A percentile compares a stretch with the other conserved stretches of the same genome.
Conservation (phyloP, 441 rosid genomes). For the Adansonia madagascariensis region DNA sequence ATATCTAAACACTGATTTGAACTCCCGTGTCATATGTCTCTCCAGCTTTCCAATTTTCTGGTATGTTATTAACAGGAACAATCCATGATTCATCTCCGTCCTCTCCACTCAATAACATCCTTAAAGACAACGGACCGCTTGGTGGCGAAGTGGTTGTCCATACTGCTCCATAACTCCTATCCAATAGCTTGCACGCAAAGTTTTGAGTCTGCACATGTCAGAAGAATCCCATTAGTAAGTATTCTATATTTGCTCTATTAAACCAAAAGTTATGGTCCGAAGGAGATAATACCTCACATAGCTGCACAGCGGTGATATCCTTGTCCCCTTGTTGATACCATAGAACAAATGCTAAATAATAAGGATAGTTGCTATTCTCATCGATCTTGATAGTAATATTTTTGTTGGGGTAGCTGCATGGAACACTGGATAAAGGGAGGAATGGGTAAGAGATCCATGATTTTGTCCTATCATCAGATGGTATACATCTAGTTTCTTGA, state of each 20-base stretch:
- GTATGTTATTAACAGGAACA: constrained; percentile 59
- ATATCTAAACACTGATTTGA: constrained; percentile 43
- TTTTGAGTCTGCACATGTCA: constrained; percentile 48
- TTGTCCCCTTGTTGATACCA: constrained; percentile 71
- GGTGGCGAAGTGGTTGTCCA: constrained; percentile 69
- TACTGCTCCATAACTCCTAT: constrained; percentile 62
- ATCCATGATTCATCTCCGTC: constrained; percentile 66
- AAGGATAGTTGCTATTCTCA: constrained; percentile 60
- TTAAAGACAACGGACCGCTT: constrained; percentile 53
- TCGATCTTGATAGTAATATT: constrained; percentile 67
- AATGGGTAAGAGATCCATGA: constrained; percentile 19
- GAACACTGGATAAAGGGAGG: constrained; percentile 42
- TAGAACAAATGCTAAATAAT: constrained; percentile 61
- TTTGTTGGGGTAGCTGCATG: constrained; percentile 64
- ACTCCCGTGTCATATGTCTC: constrained; percentile 62
- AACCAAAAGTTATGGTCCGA: neutral
- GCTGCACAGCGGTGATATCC: constrained; percentile 72
- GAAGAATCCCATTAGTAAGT: constrained; percentile 11
- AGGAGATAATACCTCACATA: constrained; percentile 54
- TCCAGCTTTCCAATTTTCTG: constrained; percentile 65
- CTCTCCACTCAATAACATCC: constrained; percentile 63
- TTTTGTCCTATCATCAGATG: constrained; percentile 5
- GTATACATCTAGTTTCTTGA: neutral
- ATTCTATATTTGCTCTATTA: neutral
- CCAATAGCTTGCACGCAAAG: constrained; percentile 62